phyloP scores from a whole-genome alignment of 2,329 filamentous ascomycete species.

The Malbranchea cinnamomea region DNA sequence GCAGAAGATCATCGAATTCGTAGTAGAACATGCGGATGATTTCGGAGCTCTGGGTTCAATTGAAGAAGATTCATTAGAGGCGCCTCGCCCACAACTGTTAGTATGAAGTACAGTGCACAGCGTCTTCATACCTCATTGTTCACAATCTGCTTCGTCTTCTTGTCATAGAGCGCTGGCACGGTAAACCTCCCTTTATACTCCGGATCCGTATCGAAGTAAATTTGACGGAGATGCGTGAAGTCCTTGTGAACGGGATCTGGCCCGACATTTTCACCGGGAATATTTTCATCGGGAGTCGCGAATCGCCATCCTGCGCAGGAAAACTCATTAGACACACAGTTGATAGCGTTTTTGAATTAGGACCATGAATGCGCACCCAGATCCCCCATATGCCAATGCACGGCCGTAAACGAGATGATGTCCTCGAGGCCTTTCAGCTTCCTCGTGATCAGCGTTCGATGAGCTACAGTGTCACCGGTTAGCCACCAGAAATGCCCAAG shows the following conservation, averaged over 20 bases:
- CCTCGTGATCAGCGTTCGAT: conserved; percentile 71
- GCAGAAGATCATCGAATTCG: conserved; percentile 61
- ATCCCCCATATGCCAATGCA: conserved; percentile 77
- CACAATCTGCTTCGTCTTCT: conserved; percentile 57
- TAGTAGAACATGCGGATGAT: conserved; percentile 82
- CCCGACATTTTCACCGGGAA: conserved; percentile 39
- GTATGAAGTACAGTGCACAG: neutral
- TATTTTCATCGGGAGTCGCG: conserved; percentile 45
- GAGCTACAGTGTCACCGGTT: conserved; percentile 37
- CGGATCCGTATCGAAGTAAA: conserved; percentile 63
- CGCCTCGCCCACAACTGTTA: neutral
- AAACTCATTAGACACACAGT: no score
- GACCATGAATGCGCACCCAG: conserved; percentile 43
- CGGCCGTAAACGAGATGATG: conserved; percentile 61
- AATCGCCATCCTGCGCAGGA: conserved; percentile 61
- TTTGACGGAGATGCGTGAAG: conserved; percentile 58
- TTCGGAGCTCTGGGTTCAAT: conserved; percentile 44
- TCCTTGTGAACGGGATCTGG: conserved; percentile 46
- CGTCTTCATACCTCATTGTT: conserved; percentile 56
- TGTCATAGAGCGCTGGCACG: conserved; percentile 68
- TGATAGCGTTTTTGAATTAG: no score
- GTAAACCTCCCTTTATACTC: conserved; percentile 70
- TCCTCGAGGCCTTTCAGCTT: conserved; percentile 87
- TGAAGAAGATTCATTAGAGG: neutral
- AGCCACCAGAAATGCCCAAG: conserved; percentile 2